These are phyloP conservation scores for Rhododendron williamsianum DNA, from an alignment of 148 eudicot genomes.

Conservation along the genomic window DNA sequence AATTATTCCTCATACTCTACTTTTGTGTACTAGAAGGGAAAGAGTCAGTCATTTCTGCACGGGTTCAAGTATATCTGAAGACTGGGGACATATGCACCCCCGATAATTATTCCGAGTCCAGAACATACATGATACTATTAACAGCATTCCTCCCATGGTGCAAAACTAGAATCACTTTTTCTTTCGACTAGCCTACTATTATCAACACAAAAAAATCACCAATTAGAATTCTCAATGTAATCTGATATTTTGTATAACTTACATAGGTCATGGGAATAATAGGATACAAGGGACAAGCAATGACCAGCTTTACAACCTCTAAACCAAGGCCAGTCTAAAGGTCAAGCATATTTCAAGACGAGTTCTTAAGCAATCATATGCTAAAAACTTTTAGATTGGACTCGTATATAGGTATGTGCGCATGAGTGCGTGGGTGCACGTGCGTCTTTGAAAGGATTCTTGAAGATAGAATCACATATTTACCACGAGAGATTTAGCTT, in stretches of 20 bases:
- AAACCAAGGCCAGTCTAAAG: not conserved
- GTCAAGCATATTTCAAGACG: not conserved
- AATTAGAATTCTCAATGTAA: not conserved
- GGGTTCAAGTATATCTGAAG: not conserved
- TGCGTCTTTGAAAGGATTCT: too few relatives aligned
- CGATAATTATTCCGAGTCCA: not conserved
- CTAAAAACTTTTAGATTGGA: not conserved
- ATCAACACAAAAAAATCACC: not conserved
- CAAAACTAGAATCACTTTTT: not conserved
- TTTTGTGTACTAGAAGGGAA: not conserved
- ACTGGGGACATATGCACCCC: not conserved
- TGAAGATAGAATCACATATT: too few relatives aligned
- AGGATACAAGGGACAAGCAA: not conserved
- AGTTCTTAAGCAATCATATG: not conserved
- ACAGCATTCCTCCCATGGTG: not conserved
- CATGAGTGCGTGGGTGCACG: not conserved
- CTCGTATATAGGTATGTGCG: not conserved
- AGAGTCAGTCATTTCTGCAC: not conserved
- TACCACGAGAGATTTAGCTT: not conserved
- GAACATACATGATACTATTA: not conserved
- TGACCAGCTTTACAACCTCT: not conserved
- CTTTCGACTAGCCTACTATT: not conserved
- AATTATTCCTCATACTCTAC: not conserved
- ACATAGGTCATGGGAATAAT: not conserved
- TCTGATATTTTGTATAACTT: not conserved